Conservation (phyloP, 768 basidiomycete genomes). For the Auricularia sp. region DNA sequence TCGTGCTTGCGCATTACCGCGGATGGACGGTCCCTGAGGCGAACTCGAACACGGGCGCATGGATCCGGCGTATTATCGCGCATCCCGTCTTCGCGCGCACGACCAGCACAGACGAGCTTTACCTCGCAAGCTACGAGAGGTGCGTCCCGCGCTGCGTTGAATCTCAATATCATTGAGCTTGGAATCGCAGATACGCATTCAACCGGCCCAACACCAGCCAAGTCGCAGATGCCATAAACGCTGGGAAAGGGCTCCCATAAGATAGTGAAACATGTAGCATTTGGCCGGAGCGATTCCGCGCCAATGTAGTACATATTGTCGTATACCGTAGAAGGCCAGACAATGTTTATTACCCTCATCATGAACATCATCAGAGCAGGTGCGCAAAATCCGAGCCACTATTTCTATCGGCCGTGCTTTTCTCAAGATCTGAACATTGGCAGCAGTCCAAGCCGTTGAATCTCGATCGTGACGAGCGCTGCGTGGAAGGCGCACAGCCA, state of each 20-base stretch:
- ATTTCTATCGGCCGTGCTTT: too few relatives aligned
- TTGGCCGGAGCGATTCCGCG: too few relatives aligned
- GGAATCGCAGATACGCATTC: conserved; percentile 49
- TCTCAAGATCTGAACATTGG: too few relatives aligned
- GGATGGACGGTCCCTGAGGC: conserved; percentile 41
- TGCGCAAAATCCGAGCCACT: too few relatives aligned
- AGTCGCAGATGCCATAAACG: conserved; percentile 65
- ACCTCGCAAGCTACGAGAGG: conserved; percentile 67
- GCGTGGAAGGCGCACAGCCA: too few relatives aligned
- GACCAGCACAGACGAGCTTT: conserved; percentile 56
- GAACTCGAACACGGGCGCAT: conserved; percentile 34
- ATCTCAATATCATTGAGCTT: too few relatives aligned
- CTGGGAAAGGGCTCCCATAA: conserved; percentile 53
- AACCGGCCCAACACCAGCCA: conserved; percentile 71
- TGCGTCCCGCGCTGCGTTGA: conserved; percentile 13
- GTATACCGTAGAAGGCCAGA: too few relatives aligned
- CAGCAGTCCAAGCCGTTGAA: too few relatives aligned
- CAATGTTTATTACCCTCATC: too few relatives aligned
- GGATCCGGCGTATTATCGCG: conserved; percentile 41
- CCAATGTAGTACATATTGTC: too few relatives aligned
- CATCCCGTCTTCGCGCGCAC: conserved; percentile 59
- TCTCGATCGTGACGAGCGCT: too few relatives aligned
- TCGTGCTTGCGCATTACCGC: conserved; percentile 56
- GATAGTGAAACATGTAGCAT: background rate
- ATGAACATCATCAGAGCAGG: too few relatives aligned